Evolutionary conservation across 2,329 filamentous ascomycete species (phyloP).

Genomic region (Xylaria sp.): DNA sequence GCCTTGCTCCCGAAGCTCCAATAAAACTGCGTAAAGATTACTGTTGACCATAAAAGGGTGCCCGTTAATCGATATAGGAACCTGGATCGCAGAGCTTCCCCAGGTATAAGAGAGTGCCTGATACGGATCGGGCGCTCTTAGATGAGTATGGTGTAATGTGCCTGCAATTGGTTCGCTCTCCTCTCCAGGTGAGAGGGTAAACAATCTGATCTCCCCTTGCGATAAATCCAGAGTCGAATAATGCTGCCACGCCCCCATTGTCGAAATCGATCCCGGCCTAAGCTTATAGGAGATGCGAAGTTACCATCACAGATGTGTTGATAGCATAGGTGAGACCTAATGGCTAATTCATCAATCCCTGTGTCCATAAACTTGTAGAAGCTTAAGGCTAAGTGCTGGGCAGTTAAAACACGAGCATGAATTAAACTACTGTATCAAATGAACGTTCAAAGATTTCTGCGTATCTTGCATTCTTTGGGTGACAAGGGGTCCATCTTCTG

Average conservation of each 20-base stretch:
- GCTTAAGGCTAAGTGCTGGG: not conserved
- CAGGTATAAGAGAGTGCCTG: slow-evolving; percentile 4
- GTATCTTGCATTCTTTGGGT: not conserved
- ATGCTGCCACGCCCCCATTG: not conserved
- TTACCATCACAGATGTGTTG: not conserved
- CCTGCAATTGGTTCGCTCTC: not conserved
- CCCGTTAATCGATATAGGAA: not conserved
- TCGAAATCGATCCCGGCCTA: not conserved
- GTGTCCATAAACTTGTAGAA: not conserved
- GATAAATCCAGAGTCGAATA: not conserved
- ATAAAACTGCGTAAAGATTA: not conserved
- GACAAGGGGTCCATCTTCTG: not conserved
- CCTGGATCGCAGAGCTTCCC: slow-evolving; percentile 2
- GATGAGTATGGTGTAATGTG: not conserved
- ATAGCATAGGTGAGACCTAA: not conserved
- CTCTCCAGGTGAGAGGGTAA: not conserved
- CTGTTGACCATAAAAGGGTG: not conserved
- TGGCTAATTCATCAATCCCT: not conserved
- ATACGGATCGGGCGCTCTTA: not conserved
- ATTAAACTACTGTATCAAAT: not conserved
- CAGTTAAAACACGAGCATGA: not conserved
- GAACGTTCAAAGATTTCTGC: not conserved
- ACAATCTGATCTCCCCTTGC: not conserved
- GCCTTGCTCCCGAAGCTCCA: not conserved
- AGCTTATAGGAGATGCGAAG: not conserved